phyloP scores from a whole-genome alignment of 371 early-diverging fungal genomes.

The Mucor irregularis region DNA sequence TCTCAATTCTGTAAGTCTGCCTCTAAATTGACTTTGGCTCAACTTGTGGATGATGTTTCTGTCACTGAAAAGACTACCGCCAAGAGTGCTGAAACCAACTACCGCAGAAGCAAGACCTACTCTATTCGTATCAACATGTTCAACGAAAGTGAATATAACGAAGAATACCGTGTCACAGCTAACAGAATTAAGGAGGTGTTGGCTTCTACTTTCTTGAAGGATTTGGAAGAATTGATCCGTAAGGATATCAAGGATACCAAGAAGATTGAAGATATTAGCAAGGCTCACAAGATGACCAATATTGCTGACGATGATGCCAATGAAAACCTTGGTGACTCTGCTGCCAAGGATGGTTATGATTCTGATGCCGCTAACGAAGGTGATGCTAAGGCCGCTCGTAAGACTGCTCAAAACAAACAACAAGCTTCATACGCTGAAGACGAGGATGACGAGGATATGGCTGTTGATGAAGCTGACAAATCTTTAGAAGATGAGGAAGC shows the following conservation, averaged over 20 bases:
- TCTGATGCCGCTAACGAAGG: constrained; percentile 64
- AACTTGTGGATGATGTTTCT: constrained; percentile 81
- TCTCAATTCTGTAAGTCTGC: constrained; percentile 64
- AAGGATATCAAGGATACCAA: constrained; percentile 64
- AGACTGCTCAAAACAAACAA: constrained; percentile 59
- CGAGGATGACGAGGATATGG: constrained; percentile 49
- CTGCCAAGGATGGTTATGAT: constrained; percentile 29
- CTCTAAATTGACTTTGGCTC: constrained; percentile 73
- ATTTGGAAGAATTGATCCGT: constrained; percentile 67
- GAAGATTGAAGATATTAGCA: constrained; percentile 45
- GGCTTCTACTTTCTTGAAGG: constrained; percentile 69
- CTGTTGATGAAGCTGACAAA: constrained; percentile 60
- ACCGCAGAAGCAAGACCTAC: constrained; percentile 68
- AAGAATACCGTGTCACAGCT: constrained; percentile 77
- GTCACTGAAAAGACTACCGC: constrained; percentile 64
- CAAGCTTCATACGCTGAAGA: constrained; percentile 76
- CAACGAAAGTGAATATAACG: constrained; percentile 70
- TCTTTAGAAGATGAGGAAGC: constrained; percentile 55
- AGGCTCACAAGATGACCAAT: constrained; percentile 36
- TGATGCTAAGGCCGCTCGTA: constrained; percentile 70
- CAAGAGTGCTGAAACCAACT: constrained; percentile 50
- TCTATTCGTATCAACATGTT: constrained; percentile 85
- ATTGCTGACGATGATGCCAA: constrained; percentile 29
- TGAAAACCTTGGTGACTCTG: constrained; percentile 54
- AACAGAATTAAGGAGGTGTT: constrained; percentile 73